A percentile compares a stretch with the other conserved stretches of the same genome.
phyloP scores from a whole-genome alignment of 2,329 filamentous ascomycete species.

The Aspergillus pseudoterreus region DNA sequence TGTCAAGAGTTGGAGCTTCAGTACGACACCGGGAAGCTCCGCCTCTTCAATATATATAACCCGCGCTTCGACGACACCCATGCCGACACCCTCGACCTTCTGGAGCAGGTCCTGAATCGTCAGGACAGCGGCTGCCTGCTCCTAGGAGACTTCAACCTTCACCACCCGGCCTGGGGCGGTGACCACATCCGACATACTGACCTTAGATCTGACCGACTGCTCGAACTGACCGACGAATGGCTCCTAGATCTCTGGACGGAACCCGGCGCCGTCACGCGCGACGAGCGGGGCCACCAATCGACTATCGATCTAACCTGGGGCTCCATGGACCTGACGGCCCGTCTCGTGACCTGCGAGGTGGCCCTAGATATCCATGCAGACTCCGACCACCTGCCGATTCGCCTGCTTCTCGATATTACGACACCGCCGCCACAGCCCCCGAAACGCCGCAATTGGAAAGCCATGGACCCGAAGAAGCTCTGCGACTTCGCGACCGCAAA shows the following conservation, averaged over 20 bases:
- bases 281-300: slow-evolving; percentile 7
- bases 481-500: slow-evolving; percentile 8
- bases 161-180: slow-evolving; percentile 4
- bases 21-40: neutral
- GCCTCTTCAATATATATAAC: slow-evolving; percentile 15
- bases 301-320: slow-evolving; percentile 19
- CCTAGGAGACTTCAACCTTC: too few relatives aligned
- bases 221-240: too few relatives aligned
- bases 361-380: slow-evolving; percentile 19
- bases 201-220: neutral
- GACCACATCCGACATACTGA: slow-evolving; percentile 3
- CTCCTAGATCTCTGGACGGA: slow-evolving; percentile 6
- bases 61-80: slow-evolving; percentile 11
- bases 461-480: slow-evolving; percentile 13
- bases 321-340: slow-evolving; percentile 1
- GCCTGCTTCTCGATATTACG: neutral
- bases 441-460: neutral
- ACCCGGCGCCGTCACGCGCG: slow-evolving; percentile 8
- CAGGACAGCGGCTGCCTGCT: too few relatives aligned
- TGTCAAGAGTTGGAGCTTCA: slow-evolving; percentile 10
- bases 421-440: neutral
- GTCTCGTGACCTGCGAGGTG: slow-evolving; percentile 10
- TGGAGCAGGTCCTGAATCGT: too few relatives aligned
- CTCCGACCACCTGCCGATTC: slow-evolving; percentile 17
- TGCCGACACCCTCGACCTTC: slow-evolving; percentile 11